Percentiles rank a stretch among this genome's conserved stretches.
phyloP scores from a whole-genome alignment of 805 yeast genomes.

The Zygotorulaspora chibaensis region DNA sequence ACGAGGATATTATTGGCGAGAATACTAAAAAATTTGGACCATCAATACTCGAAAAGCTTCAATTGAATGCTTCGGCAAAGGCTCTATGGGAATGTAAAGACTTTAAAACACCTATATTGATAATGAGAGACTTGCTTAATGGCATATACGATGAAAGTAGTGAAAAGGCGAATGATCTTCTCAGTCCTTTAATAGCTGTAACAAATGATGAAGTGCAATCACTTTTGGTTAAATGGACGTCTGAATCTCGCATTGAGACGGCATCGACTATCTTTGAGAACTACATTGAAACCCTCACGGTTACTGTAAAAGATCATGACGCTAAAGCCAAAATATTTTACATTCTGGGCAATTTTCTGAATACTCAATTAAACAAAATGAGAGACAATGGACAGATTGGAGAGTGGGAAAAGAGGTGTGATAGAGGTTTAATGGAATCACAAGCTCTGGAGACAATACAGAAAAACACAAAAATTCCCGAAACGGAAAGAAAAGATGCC shows the following conservation, averaged over 20 bases:
- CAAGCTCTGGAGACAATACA: slow-evolving; percentile 45
- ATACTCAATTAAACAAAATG: slow-evolving; percentile 50
- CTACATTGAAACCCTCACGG: slow-evolving; percentile 44
- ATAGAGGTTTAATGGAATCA: slow-evolving; percentile 44
- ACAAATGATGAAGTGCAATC: slow-evolving; percentile 35
- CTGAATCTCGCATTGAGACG: slow-evolving; percentile 65
- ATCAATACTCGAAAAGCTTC: slow-evolving; percentile 26
- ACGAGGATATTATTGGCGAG: background rate
- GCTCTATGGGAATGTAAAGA: slow-evolving; percentile 65
- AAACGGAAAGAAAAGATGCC: slow-evolving; percentile 49
- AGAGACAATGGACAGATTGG: slow-evolving; percentile 43
- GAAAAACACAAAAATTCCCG: slow-evolving; percentile 38
- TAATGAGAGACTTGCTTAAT: slow-evolving; percentile 39
- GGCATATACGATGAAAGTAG: background rate
- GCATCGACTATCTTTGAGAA: slow-evolving; percentile 52
- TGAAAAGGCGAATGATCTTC: background rate
- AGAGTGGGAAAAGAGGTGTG: slow-evolving; percentile 39
- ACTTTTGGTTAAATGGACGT: slow-evolving; percentile 60
- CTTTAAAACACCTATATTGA: slow-evolving; percentile 50
- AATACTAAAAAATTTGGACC: background rate
- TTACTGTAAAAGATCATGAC: slow-evolving; percentile 17
- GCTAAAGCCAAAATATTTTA: slow-evolving; percentile 48
- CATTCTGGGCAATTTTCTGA: slow-evolving; percentile 69
- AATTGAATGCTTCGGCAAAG: slow-evolving; percentile 40
- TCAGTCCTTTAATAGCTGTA: slow-evolving; percentile 10